Evolutionary conservation across 768 basidiomycete species (phyloP).

Genomic region (Rhizopogon vulgaris): DNA sequence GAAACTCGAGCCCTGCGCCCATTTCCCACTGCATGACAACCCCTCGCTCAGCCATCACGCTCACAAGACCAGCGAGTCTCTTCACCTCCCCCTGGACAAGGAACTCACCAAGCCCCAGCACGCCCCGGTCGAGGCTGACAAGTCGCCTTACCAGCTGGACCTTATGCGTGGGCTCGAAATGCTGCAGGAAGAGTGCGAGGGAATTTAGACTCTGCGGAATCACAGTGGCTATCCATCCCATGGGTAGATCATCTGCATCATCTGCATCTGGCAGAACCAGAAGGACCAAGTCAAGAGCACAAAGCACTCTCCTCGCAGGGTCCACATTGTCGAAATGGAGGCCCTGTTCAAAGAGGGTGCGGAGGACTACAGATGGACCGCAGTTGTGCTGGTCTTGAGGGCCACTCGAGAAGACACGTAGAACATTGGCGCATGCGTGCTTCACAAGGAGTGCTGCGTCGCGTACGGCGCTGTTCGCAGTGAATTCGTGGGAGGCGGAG

Average conservation of each 20-base stretch:
- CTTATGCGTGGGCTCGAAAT: slow-evolving; percentile 52
- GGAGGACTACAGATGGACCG: slow-evolving; percentile 48
- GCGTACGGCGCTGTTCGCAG: slow-evolving; percentile 1
- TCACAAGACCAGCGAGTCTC: slow-evolving; percentile 3
- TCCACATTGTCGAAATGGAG: slow-evolving; percentile 37
- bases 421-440: slow-evolving; percentile 45
- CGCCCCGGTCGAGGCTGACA: slow-evolving; percentile 48
- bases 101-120: slow-evolving; percentile 40
- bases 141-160: slow-evolving; percentile 49
- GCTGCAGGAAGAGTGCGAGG: slow-evolving; percentile 46
- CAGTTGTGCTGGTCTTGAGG: slow-evolving; percentile 24
- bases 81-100: slow-evolving; percentile 55
- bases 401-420: slow-evolving; percentile 35
- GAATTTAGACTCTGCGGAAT: slow-evolving; percentile 54
- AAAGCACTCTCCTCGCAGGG: slow-evolving; percentile 49
- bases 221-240: slow-evolving; percentile 44
- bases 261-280: slow-evolving; percentile 42
- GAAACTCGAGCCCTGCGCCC: slow-evolving; percentile 39
- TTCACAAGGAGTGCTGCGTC: slow-evolving; percentile 38
- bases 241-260: slow-evolving; percentile 8
- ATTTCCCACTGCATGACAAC: slow-evolving; percentile 39
- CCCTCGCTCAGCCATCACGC: slow-evolving; percentile 22
- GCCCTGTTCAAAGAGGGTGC: slow-evolving; percentile 48
- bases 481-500: slow-evolving; percentile 25
- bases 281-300: slow-evolving; percentile 53